A percentile compares a stretch with the other conserved stretches of the same genome.
Conservation (phyloP, 2,329 filamentous ascomycete genomes). For the Clarireedia hainanense region DNA sequence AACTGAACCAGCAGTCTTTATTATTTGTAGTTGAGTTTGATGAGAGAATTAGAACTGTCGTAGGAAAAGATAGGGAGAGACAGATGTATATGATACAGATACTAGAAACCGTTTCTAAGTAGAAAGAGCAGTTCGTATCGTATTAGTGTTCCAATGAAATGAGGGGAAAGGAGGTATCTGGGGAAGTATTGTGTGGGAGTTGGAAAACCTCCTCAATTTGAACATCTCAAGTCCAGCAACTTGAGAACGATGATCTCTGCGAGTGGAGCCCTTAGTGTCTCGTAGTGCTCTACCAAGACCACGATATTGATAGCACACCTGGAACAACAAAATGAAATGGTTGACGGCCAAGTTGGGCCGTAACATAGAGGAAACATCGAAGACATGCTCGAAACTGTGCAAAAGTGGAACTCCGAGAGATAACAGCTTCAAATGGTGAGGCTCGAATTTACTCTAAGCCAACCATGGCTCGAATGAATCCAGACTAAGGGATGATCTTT, state of each 20-base stretch:
- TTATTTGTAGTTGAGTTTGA: neutral
- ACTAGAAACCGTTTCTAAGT: neutral
- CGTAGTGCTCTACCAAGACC: conserved; percentile 5
- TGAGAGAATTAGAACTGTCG: neutral
- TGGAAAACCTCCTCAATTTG: conserved; percentile 6
- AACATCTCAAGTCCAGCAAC: neutral
- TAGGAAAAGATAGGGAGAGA: neutral
- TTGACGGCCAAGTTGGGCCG: conserved; percentile 4
- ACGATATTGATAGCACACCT: neutral
- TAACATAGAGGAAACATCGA: conserved; percentile 8
- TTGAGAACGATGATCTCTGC: neutral
- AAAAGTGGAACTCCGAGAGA: conserved; percentile 2
- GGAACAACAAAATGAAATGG: conserved; percentile 2
- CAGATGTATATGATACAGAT: neutral
- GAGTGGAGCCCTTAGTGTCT: conserved; percentile 4
- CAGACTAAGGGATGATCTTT: neutral
- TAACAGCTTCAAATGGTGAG: neutral
- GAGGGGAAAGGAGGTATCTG: conserved; percentile 4
- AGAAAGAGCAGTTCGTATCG: neutral
- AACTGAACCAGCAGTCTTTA: conserved; percentile 9
- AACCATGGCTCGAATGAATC: neutral
- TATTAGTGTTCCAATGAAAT: conserved; percentile 2
- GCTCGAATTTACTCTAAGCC: neutral
- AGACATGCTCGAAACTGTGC: conserved; percentile 1
- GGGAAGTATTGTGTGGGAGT: neutral